Evolutionary conservation across 352 stramenopile species (phyloP), one percentile per base, ranked within the genome.

Genomic region (Phytophthora sp.): DNA sequence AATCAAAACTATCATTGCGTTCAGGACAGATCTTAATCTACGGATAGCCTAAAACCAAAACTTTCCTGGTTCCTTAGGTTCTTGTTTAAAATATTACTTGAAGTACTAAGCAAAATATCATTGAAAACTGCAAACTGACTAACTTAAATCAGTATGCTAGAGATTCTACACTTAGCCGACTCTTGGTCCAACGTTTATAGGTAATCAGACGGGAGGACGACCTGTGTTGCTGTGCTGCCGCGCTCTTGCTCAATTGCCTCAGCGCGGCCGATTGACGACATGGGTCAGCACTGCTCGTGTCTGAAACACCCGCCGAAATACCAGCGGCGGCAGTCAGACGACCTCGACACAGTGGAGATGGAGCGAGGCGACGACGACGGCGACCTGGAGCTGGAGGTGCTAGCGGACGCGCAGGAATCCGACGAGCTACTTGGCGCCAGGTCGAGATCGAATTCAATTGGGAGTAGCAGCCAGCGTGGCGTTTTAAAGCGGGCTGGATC

Each of bases 281-380:
- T 94, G 87, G 82, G 85, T 30, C 82, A 91, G 64, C 63, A 78
- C 60, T 95, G 87, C 65, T 91, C 87, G 56, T 95, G 87, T 63
- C 55, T 89, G 62, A 72, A 91, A 51, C 82, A 89, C 24, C 73
- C 75, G 35, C 80, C 63, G 57, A 89, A 89, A 69, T 74, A 78
- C 44, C 71, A 81, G 73, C 79, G 80, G 30, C 82, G 79, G 26
- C 66, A 72, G 35, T 93, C 79, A 20, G 84, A 89, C 53, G 86
- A 79, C 41, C 41, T 60, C n/a, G 67, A 68, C 46, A 71, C 59
- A 18, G 38, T 57, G 55, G 76, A 82, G 36, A 74, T 71, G 53
- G 68, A 80, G 49, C 66, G 60, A 66, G 63, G 64, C 31, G 56
- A 63, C 15, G 52, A 69, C 33, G 57, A 72, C 24, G 44, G 54